Conservation (phyloP, 495 filamentous ascomycete genomes). For the Daldinia bambusicola region DNA sequence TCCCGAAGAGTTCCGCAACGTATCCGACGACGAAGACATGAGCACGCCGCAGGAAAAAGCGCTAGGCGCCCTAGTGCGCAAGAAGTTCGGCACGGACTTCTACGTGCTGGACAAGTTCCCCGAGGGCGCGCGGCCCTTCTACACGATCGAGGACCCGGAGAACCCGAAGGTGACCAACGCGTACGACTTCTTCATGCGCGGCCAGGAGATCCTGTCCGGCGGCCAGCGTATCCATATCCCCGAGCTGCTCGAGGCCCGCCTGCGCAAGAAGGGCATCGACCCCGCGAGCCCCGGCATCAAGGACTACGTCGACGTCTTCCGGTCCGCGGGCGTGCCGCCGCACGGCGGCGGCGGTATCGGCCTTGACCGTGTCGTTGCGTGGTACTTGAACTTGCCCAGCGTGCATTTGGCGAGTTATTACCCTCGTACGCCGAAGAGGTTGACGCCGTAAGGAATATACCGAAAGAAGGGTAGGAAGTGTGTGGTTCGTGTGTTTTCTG, state of each 20-base stretch:
- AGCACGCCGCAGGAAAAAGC: constrained; percentile 87
- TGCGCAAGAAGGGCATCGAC: constrained; percentile 77
- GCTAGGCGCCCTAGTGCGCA: constrained; percentile 82
- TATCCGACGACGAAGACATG: constrained; percentile 81
- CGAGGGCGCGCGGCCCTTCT: constrained; percentile 85
- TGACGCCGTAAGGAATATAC: constrained; percentile 66
- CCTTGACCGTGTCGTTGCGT: constrained; percentile 87
- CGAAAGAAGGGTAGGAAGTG: not conserved
- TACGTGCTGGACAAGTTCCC: constrained; percentile 94
- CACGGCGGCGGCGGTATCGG: constrained; percentile 91
- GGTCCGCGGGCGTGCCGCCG: constrained; percentile 74
- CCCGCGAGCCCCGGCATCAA: constrained; percentile 78
- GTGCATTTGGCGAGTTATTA: constrained; percentile 82
- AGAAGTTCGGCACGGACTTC: constrained; percentile 90
- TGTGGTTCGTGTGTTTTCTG: not conserved
- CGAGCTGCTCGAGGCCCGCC: constrained; percentile 71
- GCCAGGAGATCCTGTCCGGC: constrained; percentile 88
- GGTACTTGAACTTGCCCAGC: constrained; percentile 84
- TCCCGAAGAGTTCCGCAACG: constrained; percentile 72
- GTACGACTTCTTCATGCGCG: constrained; percentile 93
- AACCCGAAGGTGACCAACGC: constrained; percentile 78
- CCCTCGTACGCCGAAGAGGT: constrained; percentile 84
- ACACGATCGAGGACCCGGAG: constrained; percentile 80
- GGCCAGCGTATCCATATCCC: constrained; percentile 87
- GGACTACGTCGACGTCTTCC: constrained; percentile 86